Percentiles rank a stretch among this genome's conserved stretches.
phyloP scores from a whole-genome alignment of 148 eudicot species.

The Spergularia marina region DNA sequence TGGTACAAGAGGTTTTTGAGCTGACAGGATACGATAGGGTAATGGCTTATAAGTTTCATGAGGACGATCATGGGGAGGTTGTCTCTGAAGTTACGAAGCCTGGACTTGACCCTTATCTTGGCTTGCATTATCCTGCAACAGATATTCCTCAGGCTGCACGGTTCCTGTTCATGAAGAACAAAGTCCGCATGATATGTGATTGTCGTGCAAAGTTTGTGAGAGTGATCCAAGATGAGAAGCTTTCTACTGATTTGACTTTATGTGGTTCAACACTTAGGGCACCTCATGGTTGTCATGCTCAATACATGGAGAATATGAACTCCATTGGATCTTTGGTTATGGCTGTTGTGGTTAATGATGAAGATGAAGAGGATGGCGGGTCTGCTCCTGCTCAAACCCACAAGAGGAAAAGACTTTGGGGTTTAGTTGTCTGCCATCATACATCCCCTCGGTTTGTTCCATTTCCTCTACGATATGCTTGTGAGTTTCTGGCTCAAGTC shows the following conservation, averaged over 20 bases:
- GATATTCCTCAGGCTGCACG: conserved; percentile 97
- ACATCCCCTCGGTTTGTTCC: conserved; percentile 87
- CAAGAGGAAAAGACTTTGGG: conserved; percentile 84
- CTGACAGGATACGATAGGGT: conserved; percentile 92
- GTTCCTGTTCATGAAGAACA: conserved; percentile 85
- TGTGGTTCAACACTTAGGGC: conserved; percentile 95
- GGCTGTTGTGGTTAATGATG: conserved; percentile 88
- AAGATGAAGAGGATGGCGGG: conserved; percentile 46
- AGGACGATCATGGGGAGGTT: conserved; percentile 98
- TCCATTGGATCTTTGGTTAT: conserved; percentile 91
- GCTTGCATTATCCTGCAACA: conserved; percentile 92
- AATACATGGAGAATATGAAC: conserved; percentile 91
- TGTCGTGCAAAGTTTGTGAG: conserved; percentile 67
- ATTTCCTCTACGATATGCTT: conserved; percentile 87
- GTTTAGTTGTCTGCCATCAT: conserved; percentile 89
- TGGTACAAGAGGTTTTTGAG: conserved; percentile 93
- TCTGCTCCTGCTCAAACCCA: conserved; percentile 44
- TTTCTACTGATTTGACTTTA: conserved; percentile 63
- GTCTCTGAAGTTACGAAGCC: conserved; percentile 70
- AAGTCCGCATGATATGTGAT: conserved; percentile 88
- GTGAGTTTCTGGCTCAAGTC: conserved; percentile 91
- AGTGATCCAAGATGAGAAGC: conserved; percentile 72
- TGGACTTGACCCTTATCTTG: conserved; percentile 81
- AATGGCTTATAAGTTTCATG: conserved; percentile 92
- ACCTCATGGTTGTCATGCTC: conserved; percentile 85